phyloP scores from a whole-genome alignment of 495 filamentous ascomycete species.

The Penicillium bovifimosum region DNA sequence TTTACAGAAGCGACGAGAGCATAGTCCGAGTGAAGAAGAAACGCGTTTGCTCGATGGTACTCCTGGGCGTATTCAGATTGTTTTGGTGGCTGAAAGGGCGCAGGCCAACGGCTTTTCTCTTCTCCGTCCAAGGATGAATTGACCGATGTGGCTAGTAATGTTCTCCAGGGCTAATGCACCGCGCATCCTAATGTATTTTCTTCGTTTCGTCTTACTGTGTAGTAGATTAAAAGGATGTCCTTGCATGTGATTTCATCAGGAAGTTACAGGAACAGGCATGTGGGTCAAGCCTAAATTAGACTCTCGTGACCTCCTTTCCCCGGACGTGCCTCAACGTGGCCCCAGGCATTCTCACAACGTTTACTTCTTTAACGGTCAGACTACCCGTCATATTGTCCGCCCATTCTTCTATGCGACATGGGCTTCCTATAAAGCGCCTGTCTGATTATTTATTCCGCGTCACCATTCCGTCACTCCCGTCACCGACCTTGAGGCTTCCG shows the following conservation, averaged over 20 bases:
- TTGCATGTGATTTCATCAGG: slow-evolving; percentile 9
- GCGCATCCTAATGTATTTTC: neutral
- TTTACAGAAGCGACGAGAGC: slow-evolving; percentile 10
- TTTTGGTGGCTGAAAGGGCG: too few relatives aligned
- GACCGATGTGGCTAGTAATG: neutral
- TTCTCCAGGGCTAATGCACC: neutral
- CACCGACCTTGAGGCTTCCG: slow-evolving; percentile 8
- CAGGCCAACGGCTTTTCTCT: too few relatives aligned
- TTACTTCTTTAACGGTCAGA: neutral
- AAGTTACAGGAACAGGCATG: slow-evolving; percentile 26
- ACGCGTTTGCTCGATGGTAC: neutral
- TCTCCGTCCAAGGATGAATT: too few relatives aligned
- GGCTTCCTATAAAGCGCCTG: slow-evolving; percentile 13
- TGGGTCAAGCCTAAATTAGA: slow-evolving; percentile 23
- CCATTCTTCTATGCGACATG: slow-evolving; percentile 17
- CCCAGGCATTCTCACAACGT: slow-evolving; percentile 3
- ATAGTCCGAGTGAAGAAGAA: neutral
- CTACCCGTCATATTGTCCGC: neutral
- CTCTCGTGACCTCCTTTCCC: slow-evolving; percentile 33
- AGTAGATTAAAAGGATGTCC: neutral
- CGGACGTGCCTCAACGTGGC: slow-evolving; percentile 24
- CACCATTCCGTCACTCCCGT: slow-evolving; percentile 1
- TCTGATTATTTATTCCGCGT: slow-evolving; percentile 5
- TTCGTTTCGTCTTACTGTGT: neutral
- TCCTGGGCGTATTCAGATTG: neutral